Evolutionary conservation across 2,329 filamentous ascomycete species (phyloP), one percentile per base, ranked within the genome.

Genomic region (Aspergillus latus): DNA sequence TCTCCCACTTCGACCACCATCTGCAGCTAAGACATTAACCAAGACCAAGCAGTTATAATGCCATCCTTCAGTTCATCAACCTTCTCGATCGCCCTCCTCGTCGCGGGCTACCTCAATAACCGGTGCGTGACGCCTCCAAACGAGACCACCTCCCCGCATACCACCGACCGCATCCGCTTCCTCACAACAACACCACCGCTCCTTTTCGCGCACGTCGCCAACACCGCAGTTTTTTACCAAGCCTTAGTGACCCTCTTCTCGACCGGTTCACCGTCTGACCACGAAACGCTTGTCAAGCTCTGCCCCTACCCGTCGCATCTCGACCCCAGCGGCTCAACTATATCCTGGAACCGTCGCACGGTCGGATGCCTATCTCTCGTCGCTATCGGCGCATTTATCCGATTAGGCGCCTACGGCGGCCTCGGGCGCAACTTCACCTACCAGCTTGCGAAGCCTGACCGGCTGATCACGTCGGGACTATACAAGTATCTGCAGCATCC

Each of bases 361-460:
- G 42, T 50, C 8, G 8, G 58, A 16, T 61, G 50, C 15, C 46
- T 74, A 1, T 1, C 55, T 1, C 10, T 64, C 2, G 61, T 72
- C 4, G 60, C 56, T 6, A 1, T 68, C 4, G 59, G 68, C 8
- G 62, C 64, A 0, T 56, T 50, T 2, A 44, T 75, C n/a, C 69
- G 74, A 0, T 62, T 77, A 2, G 47, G 70, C 0, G 74, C 80
- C 0, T 83, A 77, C 60, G 66, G 69, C 0, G 66, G 73, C 0
- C 72, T 84, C 0, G 82, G 82, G 1, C 70, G 66, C 8, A 76
- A 81, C 55, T 84, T 84, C 61, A 84, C 82, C 0, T 85, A 83
- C 60, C 71, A 74, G 1, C 74, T 85, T 1, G 68, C 76, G 0
- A 63, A 71, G 50, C 82, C 82, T 1, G 73, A 79, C 55, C 61